Percentiles rank a stretch among this genome's conserved stretches.
These are phyloP conservation scores for Platismatia glauca DNA, from an alignment of 495 filamentous ascomycete species.

Conservation along the genomic window DNA sequence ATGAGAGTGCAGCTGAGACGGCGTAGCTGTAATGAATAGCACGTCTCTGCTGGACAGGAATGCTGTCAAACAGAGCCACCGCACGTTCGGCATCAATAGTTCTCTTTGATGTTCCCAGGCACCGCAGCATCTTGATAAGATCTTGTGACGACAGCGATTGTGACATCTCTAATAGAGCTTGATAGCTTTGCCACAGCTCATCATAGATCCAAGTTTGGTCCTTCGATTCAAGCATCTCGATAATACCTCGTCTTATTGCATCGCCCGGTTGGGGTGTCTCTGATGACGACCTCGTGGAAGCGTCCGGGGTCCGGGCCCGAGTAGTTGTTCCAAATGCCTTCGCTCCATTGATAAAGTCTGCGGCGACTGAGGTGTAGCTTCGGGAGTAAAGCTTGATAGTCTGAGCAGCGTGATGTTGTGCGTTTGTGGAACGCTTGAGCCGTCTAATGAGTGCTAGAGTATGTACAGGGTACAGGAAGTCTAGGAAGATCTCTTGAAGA, in stretches of 20 bases:
- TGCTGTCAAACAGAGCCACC: conserved; percentile 36
- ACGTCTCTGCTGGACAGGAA: conserved; percentile 28
- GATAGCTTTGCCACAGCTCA: conserved; percentile 28
- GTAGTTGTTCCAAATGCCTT: background rate
- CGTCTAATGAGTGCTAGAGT: conserved; percentile 42
- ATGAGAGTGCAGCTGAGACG: conserved; percentile 24
- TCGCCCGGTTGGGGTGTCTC: conserved; percentile 2
- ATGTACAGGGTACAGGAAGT: conserved; percentile 54
- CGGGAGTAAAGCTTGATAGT: conserved; percentile 24
- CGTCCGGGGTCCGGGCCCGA: background rate
- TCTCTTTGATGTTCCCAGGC: conserved; percentile 31
- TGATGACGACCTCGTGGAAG: background rate
- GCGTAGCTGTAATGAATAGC: conserved; percentile 34
- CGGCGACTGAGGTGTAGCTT: conserved; percentile 28
- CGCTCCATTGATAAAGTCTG: conserved; percentile 10
- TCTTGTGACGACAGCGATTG: conserved; percentile 12
- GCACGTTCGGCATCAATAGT: conserved; percentile 32
- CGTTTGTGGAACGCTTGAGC: conserved; percentile 14
- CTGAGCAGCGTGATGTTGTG: conserved; percentile 20
- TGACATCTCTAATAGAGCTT: conserved; percentile 18
- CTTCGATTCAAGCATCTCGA: conserved; percentile 21
- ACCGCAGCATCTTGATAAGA: conserved; percentile 30
- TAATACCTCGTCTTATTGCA: conserved; percentile 3
- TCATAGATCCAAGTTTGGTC: conserved; percentile 21
- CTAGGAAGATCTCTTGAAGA: conserved; percentile 36